Percentiles rank a stretch among this genome's conserved stretches.
Evolutionary conservation across 2,329 filamentous ascomycete species (phyloP).

Genomic region (Tolypocladium inflatum): DNA sequence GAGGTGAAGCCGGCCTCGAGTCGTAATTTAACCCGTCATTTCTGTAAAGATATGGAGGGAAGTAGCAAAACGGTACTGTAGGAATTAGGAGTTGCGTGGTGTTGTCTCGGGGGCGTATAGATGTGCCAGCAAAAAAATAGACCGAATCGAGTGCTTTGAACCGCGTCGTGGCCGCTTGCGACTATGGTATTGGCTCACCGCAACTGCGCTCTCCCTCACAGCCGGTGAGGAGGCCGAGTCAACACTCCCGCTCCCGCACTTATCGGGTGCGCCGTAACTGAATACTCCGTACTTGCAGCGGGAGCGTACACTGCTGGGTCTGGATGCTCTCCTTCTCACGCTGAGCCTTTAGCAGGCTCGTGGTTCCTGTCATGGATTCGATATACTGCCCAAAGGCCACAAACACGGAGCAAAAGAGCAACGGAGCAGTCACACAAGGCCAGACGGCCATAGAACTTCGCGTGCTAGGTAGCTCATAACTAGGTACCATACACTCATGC

Average conservation of each 20-base stretch:
- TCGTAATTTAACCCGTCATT: background rate
- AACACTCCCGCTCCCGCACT: too few species aligned
- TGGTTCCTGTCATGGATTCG: too few species aligned
- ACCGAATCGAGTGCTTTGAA: background rate
- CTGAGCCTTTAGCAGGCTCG: background rate
- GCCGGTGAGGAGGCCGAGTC: too few species aligned
- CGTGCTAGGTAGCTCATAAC: too few species aligned
- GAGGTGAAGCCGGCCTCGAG: background rate
- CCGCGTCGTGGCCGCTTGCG: background rate
- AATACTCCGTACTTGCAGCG: too few species aligned
- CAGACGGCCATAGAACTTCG: too few species aligned
- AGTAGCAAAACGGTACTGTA: background rate
- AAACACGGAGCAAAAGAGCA: too few species aligned
- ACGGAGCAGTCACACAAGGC: too few species aligned
- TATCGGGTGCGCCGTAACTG: too few species aligned
- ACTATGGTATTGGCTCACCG: background rate
- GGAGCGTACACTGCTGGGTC: background rate
- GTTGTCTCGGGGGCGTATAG: background rate
- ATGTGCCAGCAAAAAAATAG: background rate
- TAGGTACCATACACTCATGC: too few species aligned
- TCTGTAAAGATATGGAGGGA: background rate
- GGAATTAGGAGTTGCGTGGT: background rate
- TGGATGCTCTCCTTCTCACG: background rate
- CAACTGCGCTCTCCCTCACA: background rate
- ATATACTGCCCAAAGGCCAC: too few species aligned